Conservation (phyloP, 306 rosid genomes). For the Lathyrus oleraceus region DNA sequence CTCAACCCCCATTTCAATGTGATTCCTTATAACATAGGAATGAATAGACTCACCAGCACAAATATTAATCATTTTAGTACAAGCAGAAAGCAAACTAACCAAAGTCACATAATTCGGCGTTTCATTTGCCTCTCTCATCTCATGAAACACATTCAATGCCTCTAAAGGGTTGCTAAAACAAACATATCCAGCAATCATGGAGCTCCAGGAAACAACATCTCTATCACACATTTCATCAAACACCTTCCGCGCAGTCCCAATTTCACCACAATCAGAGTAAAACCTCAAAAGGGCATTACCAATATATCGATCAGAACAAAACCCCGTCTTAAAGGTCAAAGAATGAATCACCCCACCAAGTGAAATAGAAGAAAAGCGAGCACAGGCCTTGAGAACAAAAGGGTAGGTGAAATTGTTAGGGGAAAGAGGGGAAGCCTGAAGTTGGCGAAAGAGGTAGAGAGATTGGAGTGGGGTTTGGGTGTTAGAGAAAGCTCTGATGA, state of each 20-base stretch:
- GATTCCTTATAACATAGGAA: slow-evolving; percentile 40
- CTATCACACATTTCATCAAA: slow-evolving; percentile 57
- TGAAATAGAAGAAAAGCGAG: slow-evolving; percentile 30
- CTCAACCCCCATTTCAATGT: slow-evolving; percentile 41
- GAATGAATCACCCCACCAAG: slow-evolving; percentile 50
- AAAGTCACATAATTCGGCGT: slow-evolving; percentile 56
- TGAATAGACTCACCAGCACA: slow-evolving; percentile 53
- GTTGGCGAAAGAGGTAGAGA: slow-evolving; percentile 40
- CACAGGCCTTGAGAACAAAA: slow-evolving; percentile 53
- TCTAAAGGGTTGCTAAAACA: slow-evolving; percentile 37
- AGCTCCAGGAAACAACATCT: slow-evolving; percentile 66
- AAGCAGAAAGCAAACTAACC: slow-evolving; percentile 60
- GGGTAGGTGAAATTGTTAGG: slow-evolving; percentile 61
- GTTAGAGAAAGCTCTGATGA: slow-evolving; percentile 47
- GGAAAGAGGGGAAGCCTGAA: slow-evolving; percentile 37
- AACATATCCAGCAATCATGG: slow-evolving; percentile 56
- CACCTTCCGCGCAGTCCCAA: slow-evolving; percentile 40
- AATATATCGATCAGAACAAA: slow-evolving; percentile 37
- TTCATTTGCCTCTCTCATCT: slow-evolving; percentile 41
- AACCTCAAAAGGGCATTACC: slow-evolving; percentile 52
- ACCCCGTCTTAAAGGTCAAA: slow-evolving; percentile 42
- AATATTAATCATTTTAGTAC: slow-evolving; percentile 40
- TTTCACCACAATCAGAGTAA: slow-evolving; percentile 38
- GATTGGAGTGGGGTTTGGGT: slow-evolving; percentile 40
- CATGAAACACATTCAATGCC: slow-evolving; percentile 40